Evolutionary conservation across 2,329 filamentous ascomycete species (phyloP).

Genomic region (Nigrograna mackinnonii): DNA sequence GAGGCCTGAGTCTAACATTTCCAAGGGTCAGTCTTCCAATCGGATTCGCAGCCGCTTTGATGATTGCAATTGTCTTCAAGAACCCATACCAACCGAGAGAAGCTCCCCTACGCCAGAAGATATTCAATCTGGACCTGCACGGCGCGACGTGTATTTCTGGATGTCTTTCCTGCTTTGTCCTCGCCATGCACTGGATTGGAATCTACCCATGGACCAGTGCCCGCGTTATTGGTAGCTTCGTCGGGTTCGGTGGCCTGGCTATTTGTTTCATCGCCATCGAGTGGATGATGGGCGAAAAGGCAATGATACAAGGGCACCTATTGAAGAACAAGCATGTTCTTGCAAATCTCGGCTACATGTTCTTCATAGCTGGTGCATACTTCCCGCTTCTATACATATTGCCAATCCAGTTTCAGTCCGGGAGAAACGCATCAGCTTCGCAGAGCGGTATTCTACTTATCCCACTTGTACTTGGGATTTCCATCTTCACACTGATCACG

Average conservation of each 20-base stretch:
- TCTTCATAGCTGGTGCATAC: slow-evolving; percentile 28
- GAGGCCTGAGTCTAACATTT: neutral
- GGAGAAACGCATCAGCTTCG: slow-evolving; percentile 24
- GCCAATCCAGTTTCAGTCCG: slow-evolving; percentile 32
- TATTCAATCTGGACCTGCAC: slow-evolving; percentile 26
- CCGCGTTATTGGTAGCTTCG: slow-evolving; percentile 51
- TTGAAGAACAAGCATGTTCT: slow-evolving; percentile 19
- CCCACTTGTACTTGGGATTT: slow-evolving; percentile 29
- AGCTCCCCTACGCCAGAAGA: slow-evolving; percentile 15
- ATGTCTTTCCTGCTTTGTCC: slow-evolving; percentile 26
- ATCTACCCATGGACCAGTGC: slow-evolving; percentile 48
- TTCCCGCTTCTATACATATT: slow-evolving; percentile 32
- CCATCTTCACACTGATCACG: slow-evolving; percentile 28
- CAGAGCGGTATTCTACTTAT: slow-evolving; percentile 30
- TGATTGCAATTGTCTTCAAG: slow-evolving; percentile 25
- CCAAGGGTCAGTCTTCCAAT: slow-evolving; percentile 48
- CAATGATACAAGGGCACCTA: slow-evolving; percentile 28
- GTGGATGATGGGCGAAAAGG: slow-evolving; percentile 24
- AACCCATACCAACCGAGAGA: slow-evolving; percentile 14
- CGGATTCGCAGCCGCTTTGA: slow-evolving; percentile 38
- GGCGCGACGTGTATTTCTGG: slow-evolving; percentile 22
- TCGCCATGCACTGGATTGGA: slow-evolving; percentile 32
- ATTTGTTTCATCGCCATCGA: slow-evolving; percentile 45
- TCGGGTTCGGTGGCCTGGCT: slow-evolving; percentile 50
- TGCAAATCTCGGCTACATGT: slow-evolving; percentile 20